Evolutionary conservation across 345 rosid genomes (phyloP).

Genomic region (Sonneratia caseolaris): DNA sequence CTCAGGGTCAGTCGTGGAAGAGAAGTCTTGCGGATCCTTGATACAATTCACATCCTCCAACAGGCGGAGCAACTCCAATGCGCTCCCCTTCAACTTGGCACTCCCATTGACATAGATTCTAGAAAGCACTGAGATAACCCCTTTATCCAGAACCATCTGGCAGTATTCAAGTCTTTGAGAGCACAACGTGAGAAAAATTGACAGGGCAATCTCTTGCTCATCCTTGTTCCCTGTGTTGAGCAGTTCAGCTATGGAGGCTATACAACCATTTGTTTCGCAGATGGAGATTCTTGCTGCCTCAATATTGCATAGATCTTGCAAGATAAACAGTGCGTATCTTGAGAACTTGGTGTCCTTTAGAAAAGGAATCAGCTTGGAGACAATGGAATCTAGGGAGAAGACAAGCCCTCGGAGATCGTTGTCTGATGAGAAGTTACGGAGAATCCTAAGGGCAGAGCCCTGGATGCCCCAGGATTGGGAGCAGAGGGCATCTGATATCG

Average conservation of each 20-base stretch:
- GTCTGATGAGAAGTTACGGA: slow-evolving; percentile 45
- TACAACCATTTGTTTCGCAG: slow-evolving; percentile 48
- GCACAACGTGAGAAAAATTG: slow-evolving; percentile 28
- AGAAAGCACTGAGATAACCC: slow-evolving; percentile 44
- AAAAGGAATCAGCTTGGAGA: slow-evolving; percentile 43
- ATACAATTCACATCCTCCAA: slow-evolving; percentile 30
- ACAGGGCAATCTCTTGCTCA: slow-evolving; percentile 53
- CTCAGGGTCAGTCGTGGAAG: slow-evolving; percentile 7
- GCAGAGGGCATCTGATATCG: slow-evolving; percentile 37
- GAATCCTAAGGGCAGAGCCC: slow-evolving; percentile 43
- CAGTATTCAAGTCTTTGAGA: slow-evolving; percentile 37
- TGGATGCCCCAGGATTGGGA: slow-evolving; percentile 26
- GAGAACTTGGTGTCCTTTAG: slow-evolving; percentile 34
- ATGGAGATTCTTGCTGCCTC: slow-evolving; percentile 51
- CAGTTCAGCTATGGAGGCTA: slow-evolving; percentile 44
- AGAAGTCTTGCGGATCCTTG: slow-evolving; percentile 14
- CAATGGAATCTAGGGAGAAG: slow-evolving; percentile 34
- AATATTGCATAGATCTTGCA: slow-evolving; percentile 41
- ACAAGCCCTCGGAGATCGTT: slow-evolving; percentile 32
- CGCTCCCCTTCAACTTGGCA: slow-evolving; percentile 42
- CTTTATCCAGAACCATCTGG: slow-evolving; percentile 50
- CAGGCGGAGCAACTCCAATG: slow-evolving; percentile 61
- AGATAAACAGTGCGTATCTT: slow-evolving; percentile 28
- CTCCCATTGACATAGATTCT: slow-evolving; percentile 51
- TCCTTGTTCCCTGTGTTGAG: slow-evolving; percentile 43